A percentile compares a stretch with the other conserved stretches of the same genome.
Evolutionary conservation across 2,329 filamentous ascomycete species (phyloP).

Genomic region (Lecanicillium sp.): DNA sequence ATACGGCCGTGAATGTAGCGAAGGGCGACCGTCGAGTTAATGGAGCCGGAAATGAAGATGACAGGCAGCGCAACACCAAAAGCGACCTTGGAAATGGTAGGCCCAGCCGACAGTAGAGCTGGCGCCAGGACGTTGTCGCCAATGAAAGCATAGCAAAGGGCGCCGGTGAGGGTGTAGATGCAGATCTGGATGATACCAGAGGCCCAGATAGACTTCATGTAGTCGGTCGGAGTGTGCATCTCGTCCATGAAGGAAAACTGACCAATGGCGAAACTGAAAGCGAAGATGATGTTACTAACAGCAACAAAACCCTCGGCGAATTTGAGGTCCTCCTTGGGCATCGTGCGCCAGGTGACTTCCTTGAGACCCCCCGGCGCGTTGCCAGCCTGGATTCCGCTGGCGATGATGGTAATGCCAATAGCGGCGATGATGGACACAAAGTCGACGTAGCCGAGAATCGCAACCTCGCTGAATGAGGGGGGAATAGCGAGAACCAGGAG

Average conservation of each 20-base stretch:
- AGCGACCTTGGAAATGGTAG: constrained; percentile 52
- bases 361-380: constrained; percentile 16
- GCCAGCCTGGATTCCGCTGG: constrained; percentile 41
- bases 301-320: constrained; percentile 50
- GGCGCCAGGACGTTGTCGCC: constrained; percentile 54
- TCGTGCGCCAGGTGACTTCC: constrained; percentile 26
- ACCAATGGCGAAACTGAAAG: constrained; percentile 46
- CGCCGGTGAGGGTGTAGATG: constrained; percentile 57
- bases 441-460: constrained; percentile 35
- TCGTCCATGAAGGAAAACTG: constrained; percentile 39
- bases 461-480: constrained; percentile 34
- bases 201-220: constrained; percentile 44
- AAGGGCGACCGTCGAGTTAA: constrained; percentile 42
- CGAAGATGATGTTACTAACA: constrained; percentile 58
- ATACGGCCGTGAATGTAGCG: constrained; percentile 33
- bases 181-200: constrained; percentile 51
- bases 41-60: constrained; percentile 61
- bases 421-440: constrained; percentile 54
- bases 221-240: constrained; percentile 35
- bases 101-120: constrained; percentile 55
- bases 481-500: constrained; percentile 33
- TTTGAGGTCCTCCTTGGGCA: constrained; percentile 31
- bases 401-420: constrained; percentile 57
- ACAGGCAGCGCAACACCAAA: constrained; percentile 61
- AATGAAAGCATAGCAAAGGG: constrained; percentile 60